A percentile compares a stretch with the other conserved stretches of the same genome.
Evolutionary conservation across 805 yeast species (phyloP).

Genomic region (Cyberlindnera galapagoensis): DNA sequence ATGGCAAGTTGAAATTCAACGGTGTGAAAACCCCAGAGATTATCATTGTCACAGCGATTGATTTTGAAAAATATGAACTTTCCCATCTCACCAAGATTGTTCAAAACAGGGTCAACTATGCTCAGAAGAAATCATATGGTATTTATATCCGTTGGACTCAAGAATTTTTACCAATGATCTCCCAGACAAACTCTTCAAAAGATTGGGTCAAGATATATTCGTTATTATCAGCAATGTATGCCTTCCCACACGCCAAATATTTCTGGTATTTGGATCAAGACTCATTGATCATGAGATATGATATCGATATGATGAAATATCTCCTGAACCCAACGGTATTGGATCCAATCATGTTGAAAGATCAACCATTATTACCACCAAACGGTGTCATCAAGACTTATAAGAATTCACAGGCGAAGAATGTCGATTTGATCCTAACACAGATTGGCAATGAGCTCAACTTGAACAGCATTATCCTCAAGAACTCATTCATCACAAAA

Average conservation of each 20-base stretch:
- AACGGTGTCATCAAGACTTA: conserved; percentile 64
- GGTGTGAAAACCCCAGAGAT: conserved; percentile 48
- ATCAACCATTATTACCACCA: conserved; percentile 68
- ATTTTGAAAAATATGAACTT: conserved; percentile 58
- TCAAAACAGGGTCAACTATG: conserved; percentile 85
- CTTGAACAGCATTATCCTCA: conserved; percentile 64
- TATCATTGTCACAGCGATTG: conserved; percentile 73
- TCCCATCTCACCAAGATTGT: conserved; percentile 61
- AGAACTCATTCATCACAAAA: conserved; percentile 57
- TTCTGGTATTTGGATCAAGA: conserved; percentile 84
- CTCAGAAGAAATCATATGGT: conserved; percentile 75
- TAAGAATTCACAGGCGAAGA: conserved; percentile 46
- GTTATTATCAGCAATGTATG: conserved; percentile 84
- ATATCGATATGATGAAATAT: conserved; percentile 52
- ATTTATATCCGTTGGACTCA: conserved; percentile 78
- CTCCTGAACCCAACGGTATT: conserved; percentile 56
- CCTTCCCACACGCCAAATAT: conserved; percentile 87
- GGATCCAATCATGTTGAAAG: conserved; percentile 56
- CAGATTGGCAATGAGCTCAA: conserved; percentile 62
- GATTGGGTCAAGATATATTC: conserved; percentile 61
- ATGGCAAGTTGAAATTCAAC: conserved; percentile 50
- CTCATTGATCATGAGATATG: conserved; percentile 67
- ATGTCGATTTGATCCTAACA: conserved; percentile 56
- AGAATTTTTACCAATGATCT: conserved; percentile 63
- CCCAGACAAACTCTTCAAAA: conserved; percentile 35